Base-by-base conservation (phyloP, 805 yeast genomes). In the Isabelozyma heimii region DNA sequence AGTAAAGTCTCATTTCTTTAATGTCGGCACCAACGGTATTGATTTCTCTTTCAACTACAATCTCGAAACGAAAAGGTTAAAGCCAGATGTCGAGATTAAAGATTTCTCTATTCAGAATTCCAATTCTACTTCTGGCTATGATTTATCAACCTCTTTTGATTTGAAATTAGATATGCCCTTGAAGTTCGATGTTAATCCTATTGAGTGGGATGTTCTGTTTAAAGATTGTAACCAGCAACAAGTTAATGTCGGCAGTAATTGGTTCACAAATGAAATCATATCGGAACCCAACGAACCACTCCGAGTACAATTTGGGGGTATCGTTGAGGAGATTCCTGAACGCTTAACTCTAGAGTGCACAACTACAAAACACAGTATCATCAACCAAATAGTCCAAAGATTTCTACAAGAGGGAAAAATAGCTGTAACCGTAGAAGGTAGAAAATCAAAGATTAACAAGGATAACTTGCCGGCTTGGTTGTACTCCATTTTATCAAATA, bases 171-270 rank as follows among this genome's bases (percentile, higher is more conserved):
- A 47, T 8, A 47, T 59, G n/a, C 63, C 67, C 0, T 37, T 65
- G 14, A 45, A 49, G 2, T 51, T 60, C 10, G 41, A 50, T 4
- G 41, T 69, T 8, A 59, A 50, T 6, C 30, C 56, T 7, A 56
- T 66, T 12, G 56, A 60, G 42, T 66, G 71, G 72, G 59, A 62
- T 39, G 37, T 70, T 1, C 53, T 58, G 8, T 42, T 71, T 2
- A 49, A 57, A 24, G 66, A 64, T 47, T 70, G 75, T 53, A 40
- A 57, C 6, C 43, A 42, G 3, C 40, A 54, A 2, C 53, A 58
- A 9, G 48, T 57, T 7, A 43, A 45, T 12, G 45, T 70, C 4
- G 74, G 73, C 0, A 13, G n/a, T 10, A 38, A 48, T 1, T 63
- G 70, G 66, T 44, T 35, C 13, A 56, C 59, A 9, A 46, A 46